Base-by-base conservation (phyloP, 139 green algal genomes). In the Zygnema circumcarinatum region DNA sequence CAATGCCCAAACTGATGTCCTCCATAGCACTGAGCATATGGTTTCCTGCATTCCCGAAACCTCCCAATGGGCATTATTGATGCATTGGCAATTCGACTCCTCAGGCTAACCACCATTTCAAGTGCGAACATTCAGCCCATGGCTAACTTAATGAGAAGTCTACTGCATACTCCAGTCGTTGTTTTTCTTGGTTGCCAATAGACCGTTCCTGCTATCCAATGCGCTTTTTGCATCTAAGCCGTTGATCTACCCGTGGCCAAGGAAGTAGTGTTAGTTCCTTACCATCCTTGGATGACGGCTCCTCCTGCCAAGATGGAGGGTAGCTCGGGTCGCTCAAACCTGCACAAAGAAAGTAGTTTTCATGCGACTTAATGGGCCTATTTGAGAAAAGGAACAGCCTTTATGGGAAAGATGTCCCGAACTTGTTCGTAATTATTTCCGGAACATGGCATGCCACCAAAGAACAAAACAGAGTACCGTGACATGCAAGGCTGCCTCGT, bases 11-110 rank as follows among this genome's bases (percentile, higher is more conserved):
- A 91, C 42, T 91, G 87, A 40, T 91, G 87, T 0, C 87, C 87
- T 38, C 87, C 87, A 40, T 92, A 92, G 88, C 92, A 95, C 84
- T 95, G 91, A 0, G 93, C 92, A 38, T 94, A 94, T n/a, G 94
- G 89, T 69, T 80, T 83, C 25, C 85, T 90, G 85, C 11, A 67
- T 81, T 83, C 29, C 2, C 36, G 2, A n/a, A n/a, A 78, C 20
- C 69, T 80, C 22, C 67, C 54, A 40, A 16, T 2, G 35, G 22
- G 41, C 42, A 20, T 33, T 33, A 16, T 11, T 56, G 73, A 85
- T 74, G 11, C 40, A 21, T 16, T 72, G 74, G 67, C 32, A 54
- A 69, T 67, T 72, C 2, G 74, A 82, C 11, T 82, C 40, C 40
- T 52, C 31, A 21, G 74, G 22, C 25, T 62, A 68, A 16, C 11